A percentile compares a stretch with the other conserved stretches of the same genome.
These are phyloP conservation scores for Kodamaea hsintzibuensis DNA, from an alignment of 805 yeast genomes.

Conservation along the genomic window DNA sequence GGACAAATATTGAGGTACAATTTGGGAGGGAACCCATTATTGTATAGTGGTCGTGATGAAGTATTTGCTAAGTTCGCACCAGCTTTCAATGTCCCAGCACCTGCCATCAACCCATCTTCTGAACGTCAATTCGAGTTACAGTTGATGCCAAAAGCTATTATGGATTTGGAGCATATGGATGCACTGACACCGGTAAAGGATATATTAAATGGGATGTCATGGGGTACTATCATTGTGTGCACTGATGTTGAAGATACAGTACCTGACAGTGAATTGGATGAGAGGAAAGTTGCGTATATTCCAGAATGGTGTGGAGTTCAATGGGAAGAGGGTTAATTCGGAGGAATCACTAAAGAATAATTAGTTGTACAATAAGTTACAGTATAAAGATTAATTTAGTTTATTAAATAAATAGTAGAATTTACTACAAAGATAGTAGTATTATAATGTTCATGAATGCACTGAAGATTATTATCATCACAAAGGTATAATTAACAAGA, in stretches of 20 bases:
- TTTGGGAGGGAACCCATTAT: conserved; percentile 71
- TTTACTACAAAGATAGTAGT: no score
- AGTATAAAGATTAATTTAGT: no score
- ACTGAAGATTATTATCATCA: no score
- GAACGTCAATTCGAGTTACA: conserved; percentile 78
- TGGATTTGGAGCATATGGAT: conserved; percentile 66
- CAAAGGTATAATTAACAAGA: no score
- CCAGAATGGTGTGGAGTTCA: conserved; percentile 85
- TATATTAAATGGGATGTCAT: conserved; percentile 83
- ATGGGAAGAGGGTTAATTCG: conserved; percentile 59
- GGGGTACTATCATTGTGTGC: conserved; percentile 91
- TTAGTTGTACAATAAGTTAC: not conserved
- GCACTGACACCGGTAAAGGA: conserved; percentile 23
- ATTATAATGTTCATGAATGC: no score
- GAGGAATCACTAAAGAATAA: not conserved
- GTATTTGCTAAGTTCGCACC: conserved; percentile 44
- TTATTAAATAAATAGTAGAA: no score
- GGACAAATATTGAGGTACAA: conserved; percentile 86
- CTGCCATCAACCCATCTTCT: conserved; percentile 61
- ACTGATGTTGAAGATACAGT: conserved; percentile 69
- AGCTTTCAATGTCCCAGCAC: conserved; percentile 50
- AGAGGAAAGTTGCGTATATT: conserved; percentile 70
- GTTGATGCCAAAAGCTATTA: conserved; percentile 89
- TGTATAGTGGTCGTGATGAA: conserved; percentile 65
- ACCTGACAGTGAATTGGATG: conserved; percentile 52